These are phyloP conservation scores for Avena insularis DNA, from an alignment of 176 grass and related monocot species.

Conservation along the genomic window DNA sequence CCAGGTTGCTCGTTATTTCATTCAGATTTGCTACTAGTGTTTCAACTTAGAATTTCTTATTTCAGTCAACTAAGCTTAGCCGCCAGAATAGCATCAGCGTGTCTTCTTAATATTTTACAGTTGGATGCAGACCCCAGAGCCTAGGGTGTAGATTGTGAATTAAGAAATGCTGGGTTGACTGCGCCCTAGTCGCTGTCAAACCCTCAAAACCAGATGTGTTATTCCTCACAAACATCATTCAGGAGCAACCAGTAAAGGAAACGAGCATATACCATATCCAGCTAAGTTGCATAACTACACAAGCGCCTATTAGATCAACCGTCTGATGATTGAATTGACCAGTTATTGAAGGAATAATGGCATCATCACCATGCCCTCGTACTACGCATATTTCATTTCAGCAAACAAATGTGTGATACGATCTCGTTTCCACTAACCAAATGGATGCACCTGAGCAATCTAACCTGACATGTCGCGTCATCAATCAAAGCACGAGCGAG, in stretches of 20 bases:
- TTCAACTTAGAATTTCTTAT: background rate
- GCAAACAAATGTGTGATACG: background rate
- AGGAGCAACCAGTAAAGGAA: constrained; percentile 30
- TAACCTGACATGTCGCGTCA: constrained; percentile 1
- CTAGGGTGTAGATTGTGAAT: background rate
- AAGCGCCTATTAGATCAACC: background rate
- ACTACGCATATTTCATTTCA: background rate
- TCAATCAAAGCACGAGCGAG: constrained; percentile 30
- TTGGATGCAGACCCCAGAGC: background rate
- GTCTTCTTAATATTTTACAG: background rate
- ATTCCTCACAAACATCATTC: constrained; percentile 15
- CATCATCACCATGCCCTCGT: background rate
- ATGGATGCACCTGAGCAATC: background rate
- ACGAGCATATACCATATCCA: constrained; percentile 4
- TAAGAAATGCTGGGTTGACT: background rate
- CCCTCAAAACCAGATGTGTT: background rate
- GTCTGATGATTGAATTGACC: constrained; percentile 23
- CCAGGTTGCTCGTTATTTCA: background rate
- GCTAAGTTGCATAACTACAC: constrained; percentile 6
- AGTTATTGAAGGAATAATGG: background rate
- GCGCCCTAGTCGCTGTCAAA: background rate
- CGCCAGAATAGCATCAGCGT: background rate
- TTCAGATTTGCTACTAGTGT: background rate
- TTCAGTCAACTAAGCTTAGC: background rate
- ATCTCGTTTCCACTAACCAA: constrained; percentile 20